These are phyloP conservation scores for Penicillium sp. DNA, from an alignment of 2,329 filamentous ascomycete species.

Conservation along the genomic window DNA sequence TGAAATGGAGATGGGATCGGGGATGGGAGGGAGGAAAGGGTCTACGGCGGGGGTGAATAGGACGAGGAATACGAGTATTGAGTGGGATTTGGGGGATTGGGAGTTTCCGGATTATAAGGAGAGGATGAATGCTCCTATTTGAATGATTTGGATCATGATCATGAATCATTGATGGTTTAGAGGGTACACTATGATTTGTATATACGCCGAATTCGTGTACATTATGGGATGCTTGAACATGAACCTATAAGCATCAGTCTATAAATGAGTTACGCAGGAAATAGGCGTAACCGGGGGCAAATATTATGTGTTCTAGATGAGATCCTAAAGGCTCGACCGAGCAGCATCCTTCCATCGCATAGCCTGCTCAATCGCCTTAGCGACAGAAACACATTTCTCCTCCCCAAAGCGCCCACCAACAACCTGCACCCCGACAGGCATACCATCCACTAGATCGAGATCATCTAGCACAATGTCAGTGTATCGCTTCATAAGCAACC, in stretches of 20 bases:
- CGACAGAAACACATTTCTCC: constrained; percentile 37
- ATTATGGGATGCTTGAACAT: no score
- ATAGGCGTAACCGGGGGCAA: neutral
- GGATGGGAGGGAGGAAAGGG: neutral
- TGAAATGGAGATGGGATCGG: constrained; percentile 8
- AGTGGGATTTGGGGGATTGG: constrained; percentile 26
- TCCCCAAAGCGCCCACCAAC: constrained; percentile 38
- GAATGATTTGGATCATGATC: neutral
- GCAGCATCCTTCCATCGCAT: constrained; percentile 14
- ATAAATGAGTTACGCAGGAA: neutral
- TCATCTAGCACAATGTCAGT: constrained; percentile 27
- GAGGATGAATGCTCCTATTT: constrained; percentile 27
- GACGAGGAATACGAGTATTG: constrained; percentile 9
- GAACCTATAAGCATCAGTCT: no score
- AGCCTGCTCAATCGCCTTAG: constrained; percentile 35
- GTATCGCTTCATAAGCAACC: neutral
- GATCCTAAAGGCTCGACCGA: constrained; percentile 13
- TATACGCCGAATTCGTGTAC: no score
- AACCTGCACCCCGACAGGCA: constrained; percentile 40
- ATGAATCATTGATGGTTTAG: neutral
- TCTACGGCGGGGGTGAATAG: neutral
- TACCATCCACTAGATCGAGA: constrained; percentile 34
- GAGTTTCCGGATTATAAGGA: constrained; percentile 30
- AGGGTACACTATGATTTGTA: no score
- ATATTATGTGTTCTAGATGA: neutral